These are phyloP conservation scores for Pugionium cornutum DNA, from an alignment of 345 rosid genomes.

Conservation along the genomic window DNA sequence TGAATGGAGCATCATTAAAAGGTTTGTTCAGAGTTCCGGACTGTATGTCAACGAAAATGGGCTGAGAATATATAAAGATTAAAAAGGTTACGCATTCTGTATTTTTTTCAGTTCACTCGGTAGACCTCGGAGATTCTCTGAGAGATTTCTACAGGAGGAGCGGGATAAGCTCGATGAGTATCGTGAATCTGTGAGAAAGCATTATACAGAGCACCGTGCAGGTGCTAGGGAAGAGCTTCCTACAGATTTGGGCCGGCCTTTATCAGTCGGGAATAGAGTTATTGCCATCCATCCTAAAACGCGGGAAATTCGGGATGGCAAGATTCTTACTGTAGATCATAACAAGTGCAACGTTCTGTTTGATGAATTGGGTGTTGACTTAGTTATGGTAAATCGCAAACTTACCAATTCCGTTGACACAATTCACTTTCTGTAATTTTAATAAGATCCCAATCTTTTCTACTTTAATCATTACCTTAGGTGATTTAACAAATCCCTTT, in stretches of 20 bases:
- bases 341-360: constrained; percentile 73
- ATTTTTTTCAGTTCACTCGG: constrained; percentile 84
- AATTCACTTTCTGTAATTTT: neutral
- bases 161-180: constrained; percentile 81
- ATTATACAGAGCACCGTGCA: constrained; percentile 67
- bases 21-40: constrained; percentile 46
- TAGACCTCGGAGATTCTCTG: constrained; percentile 90
- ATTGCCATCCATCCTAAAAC: constrained; percentile 86
- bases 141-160: constrained; percentile 72
- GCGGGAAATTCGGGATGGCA: constrained; percentile 80
- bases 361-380: constrained; percentile 79
- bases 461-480: constrained; percentile 3
- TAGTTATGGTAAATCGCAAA: constrained; percentile 65
- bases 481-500: constrained; percentile 21
- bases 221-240: constrained; percentile 79
- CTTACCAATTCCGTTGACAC: constrained; percentile 6
- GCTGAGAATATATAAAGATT: neutral
- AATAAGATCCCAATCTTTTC: neutral
- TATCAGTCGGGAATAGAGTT: constrained; percentile 81
- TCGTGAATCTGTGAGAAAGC: constrained; percentile 82
- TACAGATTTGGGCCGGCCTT: constrained; percentile 80
- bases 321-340: constrained; percentile 82
- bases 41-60: constrained; percentile 6
- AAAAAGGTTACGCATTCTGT: constrained; percentile 20
- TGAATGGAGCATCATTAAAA: constrained; percentile 98